Evolutionary conservation across 1,139 yeast genomes (phyloP).

Genomic region (Nematodospora anomalae): DNA sequence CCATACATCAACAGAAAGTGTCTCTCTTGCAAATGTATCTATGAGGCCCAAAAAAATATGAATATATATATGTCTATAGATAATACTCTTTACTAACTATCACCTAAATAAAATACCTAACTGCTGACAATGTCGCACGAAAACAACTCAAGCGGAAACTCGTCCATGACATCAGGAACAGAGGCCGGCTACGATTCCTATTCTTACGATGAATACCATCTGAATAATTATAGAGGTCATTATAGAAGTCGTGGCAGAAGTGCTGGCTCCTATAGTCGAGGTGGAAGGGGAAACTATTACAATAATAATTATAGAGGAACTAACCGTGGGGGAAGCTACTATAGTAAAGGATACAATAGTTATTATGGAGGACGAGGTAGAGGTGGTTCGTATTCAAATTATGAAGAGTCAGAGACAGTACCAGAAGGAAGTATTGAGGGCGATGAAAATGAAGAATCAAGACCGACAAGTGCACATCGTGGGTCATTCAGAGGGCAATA

Average conservation of each 20-base stretch:
- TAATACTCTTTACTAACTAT: too few relatives aligned
- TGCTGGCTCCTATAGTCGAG: slow-evolving; percentile 25
- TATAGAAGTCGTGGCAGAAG: slow-evolving; percentile 19
- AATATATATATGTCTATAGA: too few relatives aligned
- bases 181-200: slow-evolving; percentile 8
- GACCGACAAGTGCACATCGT: neutral
- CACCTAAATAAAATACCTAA: too few relatives aligned
- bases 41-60: too few relatives aligned
- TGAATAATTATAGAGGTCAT: slow-evolving; percentile 15
- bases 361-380: slow-evolving; percentile 10
- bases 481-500: neutral
- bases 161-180: neutral
- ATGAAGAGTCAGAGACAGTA: neutral
- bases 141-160: slow-evolving; percentile 3
- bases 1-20: too few relatives aligned
- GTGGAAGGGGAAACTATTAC: neutral
- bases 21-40: too few relatives aligned
- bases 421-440: neutral
- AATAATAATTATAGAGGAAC: slow-evolving; percentile 6
- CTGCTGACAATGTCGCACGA: slow-evolving; percentile 1
- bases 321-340: slow-evolving; percentile 13
- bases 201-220: slow-evolving; percentile 9
- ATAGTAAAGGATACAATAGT: slow-evolving; percentile 19
- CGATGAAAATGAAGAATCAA: neutral
- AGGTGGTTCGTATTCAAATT: slow-evolving; percentile 3